Evolutionary conservation across 108 stramenopile genomes (phyloP).

Genomic region (Cyclotella kingstonii): DNA sequence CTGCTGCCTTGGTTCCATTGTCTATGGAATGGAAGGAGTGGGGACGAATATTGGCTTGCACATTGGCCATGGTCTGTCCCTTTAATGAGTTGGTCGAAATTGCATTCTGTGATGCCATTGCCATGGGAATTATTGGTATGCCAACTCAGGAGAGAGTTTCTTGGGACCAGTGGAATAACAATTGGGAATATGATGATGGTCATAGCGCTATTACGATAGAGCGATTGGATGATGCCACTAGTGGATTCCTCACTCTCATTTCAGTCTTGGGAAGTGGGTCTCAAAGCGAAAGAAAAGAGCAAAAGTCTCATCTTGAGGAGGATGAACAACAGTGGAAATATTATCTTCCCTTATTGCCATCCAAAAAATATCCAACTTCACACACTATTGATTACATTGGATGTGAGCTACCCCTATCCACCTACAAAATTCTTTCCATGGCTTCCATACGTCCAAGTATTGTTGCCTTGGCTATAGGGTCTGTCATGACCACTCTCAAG

Average conservation of each 20-base stretch:
- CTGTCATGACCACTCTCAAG: constrained; percentile 10
- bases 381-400: constrained; percentile 35
- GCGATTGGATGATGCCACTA: constrained; percentile 33
- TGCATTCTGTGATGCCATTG: constrained; percentile 41
- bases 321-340: constrained; percentile 29
- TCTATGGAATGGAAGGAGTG: constrained; percentile 43
- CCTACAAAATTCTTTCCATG: constrained; percentile 18
- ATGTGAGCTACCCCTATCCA: constrained; percentile 28
- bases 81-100: constrained; percentile 15
- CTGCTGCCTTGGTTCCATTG: no score
- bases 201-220: not conserved
- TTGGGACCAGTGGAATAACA: not conserved
- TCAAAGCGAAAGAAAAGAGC: not conserved
- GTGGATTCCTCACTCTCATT: constrained; percentile 33
- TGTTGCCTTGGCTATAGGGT: constrained; percentile 26
- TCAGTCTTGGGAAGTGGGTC: constrained; percentile 23
- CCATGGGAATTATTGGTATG: constrained; percentile 29
- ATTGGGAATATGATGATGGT: not conserved
- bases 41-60: constrained; percentile 35
- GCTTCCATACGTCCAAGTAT: constrained; percentile 10
- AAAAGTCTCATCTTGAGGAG: constrained; percentile 5
- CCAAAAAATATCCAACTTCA: constrained; percentile 1
- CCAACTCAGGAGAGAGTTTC: not conserved
- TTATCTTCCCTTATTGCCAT: constrained; percentile 35
- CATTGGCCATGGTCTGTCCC: constrained; percentile 26